phyloP scores from a whole-genome alignment of 176 grass and related monocot species.

The Chloris gayana region DNA sequence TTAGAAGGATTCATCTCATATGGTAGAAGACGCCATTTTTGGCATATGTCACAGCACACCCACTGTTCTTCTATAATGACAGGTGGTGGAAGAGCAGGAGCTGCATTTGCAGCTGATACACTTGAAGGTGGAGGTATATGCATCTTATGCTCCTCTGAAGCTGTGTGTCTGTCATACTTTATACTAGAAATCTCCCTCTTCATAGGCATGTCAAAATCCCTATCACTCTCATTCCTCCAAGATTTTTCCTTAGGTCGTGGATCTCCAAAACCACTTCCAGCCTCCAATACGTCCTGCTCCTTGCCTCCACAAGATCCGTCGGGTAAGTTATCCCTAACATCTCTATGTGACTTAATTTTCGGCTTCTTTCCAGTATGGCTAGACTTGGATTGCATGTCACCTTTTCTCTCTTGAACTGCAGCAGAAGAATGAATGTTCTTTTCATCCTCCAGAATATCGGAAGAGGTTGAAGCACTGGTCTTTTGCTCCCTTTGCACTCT shows the following conservation, averaged over 20 bases:
- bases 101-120: conserved; percentile 52
- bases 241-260: conserved; percentile 44
- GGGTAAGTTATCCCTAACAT: conserved; percentile 30
- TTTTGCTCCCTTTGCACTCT: conserved; percentile 67
- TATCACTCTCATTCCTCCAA: conserved; percentile 56
- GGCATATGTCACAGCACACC: conserved; percentile 94
- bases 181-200: conserved; percentile 58
- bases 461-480: conserved; percentile 42
- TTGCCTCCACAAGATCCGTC: conserved; percentile 46
- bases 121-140: conserved; percentile 51
- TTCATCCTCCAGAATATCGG: conserved; percentile 53
- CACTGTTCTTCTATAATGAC: conserved; percentile 88
- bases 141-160: conserved; percentile 51
- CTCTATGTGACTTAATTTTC: conserved; percentile 62
- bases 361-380: conserved; percentile 59
- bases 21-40: conserved; percentile 93
- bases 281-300: conserved; percentile 49
- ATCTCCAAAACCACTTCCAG: conserved; percentile 54
- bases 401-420: conserved; percentile 61
- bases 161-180: conserved; percentile 52
- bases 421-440: conserved; percentile 44
- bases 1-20: conserved; percentile 65
- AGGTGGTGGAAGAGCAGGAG: conserved; percentile 44
- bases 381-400: conserved; percentile 53
- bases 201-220: conserved; percentile 51